phyloP scores from a whole-genome alignment of 129 eudicot species.

The Arctium minus region DNA sequence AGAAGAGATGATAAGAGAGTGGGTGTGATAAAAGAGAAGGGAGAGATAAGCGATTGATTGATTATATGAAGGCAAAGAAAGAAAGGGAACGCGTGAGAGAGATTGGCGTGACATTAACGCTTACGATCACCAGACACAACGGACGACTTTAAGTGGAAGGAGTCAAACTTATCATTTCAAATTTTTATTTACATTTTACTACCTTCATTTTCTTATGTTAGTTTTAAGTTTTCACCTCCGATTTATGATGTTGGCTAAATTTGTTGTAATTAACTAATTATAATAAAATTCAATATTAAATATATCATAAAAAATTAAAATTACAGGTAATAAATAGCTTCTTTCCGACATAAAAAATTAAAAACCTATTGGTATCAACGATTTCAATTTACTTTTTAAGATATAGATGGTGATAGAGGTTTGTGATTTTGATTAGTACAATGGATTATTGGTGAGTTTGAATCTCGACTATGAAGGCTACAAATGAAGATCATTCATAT shows the following conservation, averaged over 20 bases:
- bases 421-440: background rate
- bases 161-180: slow-evolving; percentile 20
- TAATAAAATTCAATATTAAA: too few species aligned
- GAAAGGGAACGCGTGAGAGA: slow-evolving; percentile 32
- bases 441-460: background rate
- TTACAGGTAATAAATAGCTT: background rate
- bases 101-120: slow-evolving; percentile 41
- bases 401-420: background rate
- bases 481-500: background rate
- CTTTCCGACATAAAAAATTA: background rate
- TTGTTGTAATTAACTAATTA: background rate
- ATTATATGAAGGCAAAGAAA: slow-evolving; percentile 18
- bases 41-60: background rate
- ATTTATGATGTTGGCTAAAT: background rate
- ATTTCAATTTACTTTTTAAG: background rate
- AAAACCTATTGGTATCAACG: background rate
- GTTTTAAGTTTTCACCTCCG: background rate
- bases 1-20: slow-evolving; percentile 4
- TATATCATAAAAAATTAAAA: background rate
- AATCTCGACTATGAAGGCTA: background rate
- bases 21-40: slow-evolving; percentile 12
- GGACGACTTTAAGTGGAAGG: slow-evolving; percentile 25
- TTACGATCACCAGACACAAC: slow-evolving; percentile 26
- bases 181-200: slow-evolving; percentile 1
- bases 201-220: background rate